A percentile compares a stretch with the other conserved stretches of the same genome.
phyloP scores from a whole-genome alignment of 2,329 filamentous ascomycete genomes.

The Aspergillus neotritici region DNA sequence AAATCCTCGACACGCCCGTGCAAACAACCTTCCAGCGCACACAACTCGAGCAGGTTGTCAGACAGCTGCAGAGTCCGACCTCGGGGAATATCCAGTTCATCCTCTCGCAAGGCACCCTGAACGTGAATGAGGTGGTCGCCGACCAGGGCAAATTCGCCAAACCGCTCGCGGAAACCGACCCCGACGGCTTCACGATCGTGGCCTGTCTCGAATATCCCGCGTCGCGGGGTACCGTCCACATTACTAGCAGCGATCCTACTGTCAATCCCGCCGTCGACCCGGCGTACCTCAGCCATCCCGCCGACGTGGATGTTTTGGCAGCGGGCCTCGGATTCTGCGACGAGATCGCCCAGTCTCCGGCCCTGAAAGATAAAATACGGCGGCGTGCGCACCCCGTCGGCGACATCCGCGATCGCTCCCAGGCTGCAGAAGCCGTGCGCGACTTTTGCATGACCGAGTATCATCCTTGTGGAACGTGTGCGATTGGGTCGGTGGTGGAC shows the following conservation, averaged over 20 bases:
- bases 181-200: conserved; percentile 8
- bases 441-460: conserved; percentile 6
- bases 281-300: conserved; percentile 8
- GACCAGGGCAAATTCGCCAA: conserved; percentile 3
- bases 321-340: conserved; percentile 8
- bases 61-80: not conserved
- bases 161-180: not conserved
- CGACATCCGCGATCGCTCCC: conserved; percentile 1
- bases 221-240: conserved; percentile 15
- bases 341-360: not conserved
- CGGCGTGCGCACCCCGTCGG: conserved; percentile 4
- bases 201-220: conserved; percentile 11
- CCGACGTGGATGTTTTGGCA: conserved; percentile 12
- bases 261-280: conserved; percentile 9
- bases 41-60: not conserved
- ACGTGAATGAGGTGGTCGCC: not conserved
- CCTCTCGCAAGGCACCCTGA: not conserved
- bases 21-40: not conserved
- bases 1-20: not conserved
- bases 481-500: conserved; percentile 26
- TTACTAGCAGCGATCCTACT: conserved; percentile 6
- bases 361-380: conserved; percentile 2
- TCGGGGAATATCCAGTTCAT: conserved; percentile 3
- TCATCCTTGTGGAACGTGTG: conserved; percentile 19
- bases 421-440: conserved; percentile 4